Evolutionary conservation across 768 basidiomycete species (phyloP), one percentile per base, ranked within the genome.

Genomic region (Amanita exitialis): DNA sequence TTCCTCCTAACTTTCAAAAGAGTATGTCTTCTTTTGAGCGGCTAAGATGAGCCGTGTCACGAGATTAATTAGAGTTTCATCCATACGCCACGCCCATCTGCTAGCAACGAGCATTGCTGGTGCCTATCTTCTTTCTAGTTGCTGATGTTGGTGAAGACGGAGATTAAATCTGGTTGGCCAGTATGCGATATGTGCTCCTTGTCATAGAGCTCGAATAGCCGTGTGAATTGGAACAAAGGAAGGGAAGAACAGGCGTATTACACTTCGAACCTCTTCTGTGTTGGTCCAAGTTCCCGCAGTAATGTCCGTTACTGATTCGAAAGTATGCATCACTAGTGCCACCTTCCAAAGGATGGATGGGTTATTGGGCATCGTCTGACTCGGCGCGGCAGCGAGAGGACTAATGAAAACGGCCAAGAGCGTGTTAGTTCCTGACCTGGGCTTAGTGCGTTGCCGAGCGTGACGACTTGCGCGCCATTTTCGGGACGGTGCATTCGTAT

Each of bases 301-400:
- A 34, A 48, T 48, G 18, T 48, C 47, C 47, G 47, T 48, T 48
- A n/a, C 21, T 36, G 30, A 18, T 32, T 38, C 32, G 35, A 38
- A 25, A 27, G 43, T n/a, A 39, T 39, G 16, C 15, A 44, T 15
- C 23, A 4, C 27, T 12, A 44, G 27, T n/a, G 27, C 25, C 9
- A 44, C 15, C 43, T 44, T 44, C 21, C 36, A 16, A 39, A 39
- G 38, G 18, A n/a, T 18, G 38, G 9, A 39, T 39, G 15, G 38
- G 3, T 16, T 39, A 8, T n/a, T 38, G 8, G 36, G 36, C 16
- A 30, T 30, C 30, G 30, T 10, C 30, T 36, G 12, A 3, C n/a
- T 7, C 15, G 7, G 4, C 7, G 16, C 36, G 36, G 36, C 36
- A n/a, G 36, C 36, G 36, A 37, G 16, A 5, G 12, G 30, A 12